A percentile compares a stretch with the other conserved stretches of the same genome.
phyloP scores from a whole-genome alignment of 441 rosid species.

The Populus trichocarpa region DNA sequence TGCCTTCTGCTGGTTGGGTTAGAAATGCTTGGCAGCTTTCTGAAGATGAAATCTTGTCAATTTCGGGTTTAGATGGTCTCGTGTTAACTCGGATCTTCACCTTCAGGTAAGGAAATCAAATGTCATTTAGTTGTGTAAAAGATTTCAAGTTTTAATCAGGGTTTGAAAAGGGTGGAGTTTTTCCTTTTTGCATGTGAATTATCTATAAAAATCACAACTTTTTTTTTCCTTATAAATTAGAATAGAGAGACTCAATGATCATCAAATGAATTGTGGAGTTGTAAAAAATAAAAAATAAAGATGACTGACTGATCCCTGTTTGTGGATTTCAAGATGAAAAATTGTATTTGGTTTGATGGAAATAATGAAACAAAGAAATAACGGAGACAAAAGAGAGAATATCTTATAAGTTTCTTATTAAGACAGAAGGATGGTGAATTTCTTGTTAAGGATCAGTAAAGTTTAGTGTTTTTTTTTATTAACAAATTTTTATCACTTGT shows the following conservation, averaged over 20 bases:
- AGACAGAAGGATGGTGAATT: not conserved
- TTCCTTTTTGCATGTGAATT: not conserved
- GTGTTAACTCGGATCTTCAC: slow-evolving; percentile 62
- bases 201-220: not conserved
- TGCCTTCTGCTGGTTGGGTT: slow-evolving; percentile 89
- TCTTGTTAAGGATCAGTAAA: not conserved
- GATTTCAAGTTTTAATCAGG: not conserved
- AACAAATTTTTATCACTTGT: not conserved
- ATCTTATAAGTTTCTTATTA: too few relatives aligned
- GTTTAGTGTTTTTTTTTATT: too few relatives aligned
- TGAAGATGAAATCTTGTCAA: slow-evolving; percentile 58
- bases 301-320: too few relatives aligned
- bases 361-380: too few relatives aligned
- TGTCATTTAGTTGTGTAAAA: not conserved
- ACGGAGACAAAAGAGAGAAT: too few relatives aligned
- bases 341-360: too few relatives aligned
- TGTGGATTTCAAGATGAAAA: too few relatives aligned
- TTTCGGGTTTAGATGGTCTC: slow-evolving; percentile 68
- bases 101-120: slow-evolving; percentile 44
- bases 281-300: not conserved
- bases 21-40: slow-evolving; percentile 63
- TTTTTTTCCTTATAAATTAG: too few relatives aligned
- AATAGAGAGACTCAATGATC: not conserved
- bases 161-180: not conserved
- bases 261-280: not conserved